A percentile compares a stretch with the other conserved stretches of the same genome.
Conservation (phyloP, 495 filamentous ascomycete genomes). For the Haplographium delicatum region DNA sequence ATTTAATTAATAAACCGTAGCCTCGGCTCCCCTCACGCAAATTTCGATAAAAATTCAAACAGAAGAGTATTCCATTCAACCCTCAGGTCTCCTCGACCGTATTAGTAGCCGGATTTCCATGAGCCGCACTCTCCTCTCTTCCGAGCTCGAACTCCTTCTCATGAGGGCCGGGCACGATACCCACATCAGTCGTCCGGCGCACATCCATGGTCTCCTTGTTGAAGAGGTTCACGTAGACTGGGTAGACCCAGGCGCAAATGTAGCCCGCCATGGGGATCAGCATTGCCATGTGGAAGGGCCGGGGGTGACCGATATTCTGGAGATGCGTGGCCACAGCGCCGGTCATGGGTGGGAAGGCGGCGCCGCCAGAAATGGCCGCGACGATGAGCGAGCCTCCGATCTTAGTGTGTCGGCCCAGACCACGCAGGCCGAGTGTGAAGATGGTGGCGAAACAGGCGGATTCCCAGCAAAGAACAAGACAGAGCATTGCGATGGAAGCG, state of each 20-base stretch:
- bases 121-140: no score
- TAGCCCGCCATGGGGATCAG: slow-evolving; percentile 31
- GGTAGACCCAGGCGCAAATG: slow-evolving; percentile 29
- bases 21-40: no score
- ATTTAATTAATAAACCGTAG: no score
- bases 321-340: slow-evolving; percentile 49
- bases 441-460: slow-evolving; percentile 65
- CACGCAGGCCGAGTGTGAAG: slow-evolving; percentile 61
- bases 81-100: no score
- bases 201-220: slow-evolving; percentile 19
- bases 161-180: background rate
- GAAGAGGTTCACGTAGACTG: slow-evolving; percentile 29
- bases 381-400: slow-evolving; percentile 57
- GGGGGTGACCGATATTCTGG: slow-evolving; percentile 31
- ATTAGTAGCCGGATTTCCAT: no score
- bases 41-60: no score
- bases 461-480: slow-evolving; percentile 63
- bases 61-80: no score
- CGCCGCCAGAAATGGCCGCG: slow-evolving; percentile 58
- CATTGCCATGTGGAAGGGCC: no score
- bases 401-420: slow-evolving; percentile 66
- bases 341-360: slow-evolving; percentile 58
- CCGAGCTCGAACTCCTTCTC: slow-evolving; percentile 4
- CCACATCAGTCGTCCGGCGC: background rate
- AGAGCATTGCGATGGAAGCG: slow-evolving; percentile 52